phyloP scores from a whole-genome alignment of 225 moss, liverwort and hornwort genomes.

The Marchantia polymorpha region DNA sequence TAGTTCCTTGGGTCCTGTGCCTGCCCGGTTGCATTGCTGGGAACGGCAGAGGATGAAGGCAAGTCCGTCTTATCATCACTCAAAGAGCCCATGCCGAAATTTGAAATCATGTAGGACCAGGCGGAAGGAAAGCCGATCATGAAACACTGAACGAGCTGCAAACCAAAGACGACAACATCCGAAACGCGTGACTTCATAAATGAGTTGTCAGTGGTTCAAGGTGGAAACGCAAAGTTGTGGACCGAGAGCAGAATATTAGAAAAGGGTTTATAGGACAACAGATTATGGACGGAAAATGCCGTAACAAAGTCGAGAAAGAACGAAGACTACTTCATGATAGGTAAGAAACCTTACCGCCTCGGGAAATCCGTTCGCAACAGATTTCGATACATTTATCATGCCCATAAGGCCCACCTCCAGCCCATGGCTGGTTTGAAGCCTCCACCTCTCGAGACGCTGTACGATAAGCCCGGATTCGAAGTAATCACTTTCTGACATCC shows the following conservation, averaged over 20 bases:
- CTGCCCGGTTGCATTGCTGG: conserved; percentile 4
- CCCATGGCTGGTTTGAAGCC: conserved; percentile 30
- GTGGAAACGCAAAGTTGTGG: no score
- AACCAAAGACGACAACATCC: no score
- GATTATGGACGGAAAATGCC: no score
- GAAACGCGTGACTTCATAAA: no score
- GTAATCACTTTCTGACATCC: conserved; percentile 30
- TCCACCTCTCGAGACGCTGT: conserved; percentile 36
- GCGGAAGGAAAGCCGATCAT: conserved; percentile 41
- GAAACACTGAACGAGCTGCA: conserved; percentile 41
- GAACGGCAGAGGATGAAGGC: conserved; percentile 10
- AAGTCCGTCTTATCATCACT: conserved; percentile 3
- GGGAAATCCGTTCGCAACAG: conserved; percentile 37
- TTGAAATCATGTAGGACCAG: conserved; percentile 27
- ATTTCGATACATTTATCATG: conserved; percentile 29
- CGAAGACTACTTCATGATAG: neutral
- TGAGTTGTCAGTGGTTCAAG: no score
- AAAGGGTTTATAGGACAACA: no score
- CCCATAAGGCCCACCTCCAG: conserved; percentile 37
- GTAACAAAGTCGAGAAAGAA: neutral
- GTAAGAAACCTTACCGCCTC: conserved; percentile 16
- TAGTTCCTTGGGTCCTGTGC: neutral
- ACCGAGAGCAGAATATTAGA: no score
- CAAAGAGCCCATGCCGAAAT: neutral
- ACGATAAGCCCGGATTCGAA: conserved; percentile 21